Evolutionary conservation across 78 protist genomes (phyloP).

Genomic region (Dictyostelium purpureum): DNA sequence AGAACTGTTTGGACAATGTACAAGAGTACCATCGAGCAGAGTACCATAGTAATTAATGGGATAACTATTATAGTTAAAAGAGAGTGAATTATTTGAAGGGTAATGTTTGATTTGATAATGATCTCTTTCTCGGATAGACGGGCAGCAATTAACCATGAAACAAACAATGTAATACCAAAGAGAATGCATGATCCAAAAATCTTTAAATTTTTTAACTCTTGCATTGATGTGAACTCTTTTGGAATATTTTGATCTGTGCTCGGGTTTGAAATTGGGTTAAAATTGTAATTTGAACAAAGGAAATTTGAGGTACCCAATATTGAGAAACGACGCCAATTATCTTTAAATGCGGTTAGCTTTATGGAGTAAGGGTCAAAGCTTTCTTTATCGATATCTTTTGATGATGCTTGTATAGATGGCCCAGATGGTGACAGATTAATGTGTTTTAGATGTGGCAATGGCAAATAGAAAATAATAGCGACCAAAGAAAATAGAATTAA

Average conservation of each 20-base stretch:
- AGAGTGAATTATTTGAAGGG: background rate
- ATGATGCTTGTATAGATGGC: background rate
- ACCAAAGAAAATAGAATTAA: background rate
- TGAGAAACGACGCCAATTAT: slow-evolving; percentile 57
- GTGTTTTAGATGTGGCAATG: slow-evolving; percentile 13
- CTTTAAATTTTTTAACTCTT: slow-evolving; percentile 31
- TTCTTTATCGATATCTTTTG: background rate
- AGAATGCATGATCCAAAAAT: slow-evolving; percentile 33
- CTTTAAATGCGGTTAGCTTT: slow-evolving; percentile 3
- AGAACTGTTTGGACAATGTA: slow-evolving; percentile 34
- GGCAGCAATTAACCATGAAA: slow-evolving; percentile 23
- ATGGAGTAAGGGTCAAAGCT: background rate
- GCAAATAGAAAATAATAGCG: background rate
- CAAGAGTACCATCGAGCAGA: slow-evolving; percentile 16
- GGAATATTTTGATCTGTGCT: background rate
- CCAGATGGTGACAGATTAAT: background rate
- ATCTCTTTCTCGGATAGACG: slow-evolving; percentile 42
- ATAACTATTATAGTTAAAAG: background rate
- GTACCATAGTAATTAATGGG: background rate
- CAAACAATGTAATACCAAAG: slow-evolving; percentile 5
- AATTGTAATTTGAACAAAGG: slow-evolving; percentile 50
- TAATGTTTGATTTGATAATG: background rate
- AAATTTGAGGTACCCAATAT: slow-evolving; percentile 54
- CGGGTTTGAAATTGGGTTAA: slow-evolving; percentile 17
- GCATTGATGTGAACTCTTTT: background rate